Percentiles rank a stretch among this genome's conserved stretches.
Conservation (phyloP, 2,329 filamentous ascomycete genomes). For the Penicillium janthinellum region DNA sequence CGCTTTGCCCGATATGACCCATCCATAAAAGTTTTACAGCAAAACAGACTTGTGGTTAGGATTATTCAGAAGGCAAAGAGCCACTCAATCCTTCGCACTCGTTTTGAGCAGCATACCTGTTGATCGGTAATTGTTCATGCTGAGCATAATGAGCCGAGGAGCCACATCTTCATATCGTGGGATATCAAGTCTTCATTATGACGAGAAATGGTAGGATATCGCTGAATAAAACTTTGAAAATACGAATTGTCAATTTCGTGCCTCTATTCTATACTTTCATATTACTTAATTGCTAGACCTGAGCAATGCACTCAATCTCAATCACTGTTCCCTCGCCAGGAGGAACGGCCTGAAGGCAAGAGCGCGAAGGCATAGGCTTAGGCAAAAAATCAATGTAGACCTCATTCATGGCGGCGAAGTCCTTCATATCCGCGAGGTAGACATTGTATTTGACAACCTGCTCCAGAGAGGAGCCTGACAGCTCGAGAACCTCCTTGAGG, state of each 20-base stretch:
- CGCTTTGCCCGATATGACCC: too few relatives aligned
- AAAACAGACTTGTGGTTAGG: too few relatives aligned
- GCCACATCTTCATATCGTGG: too few relatives aligned
- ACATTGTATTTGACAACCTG: constrained; percentile 66
- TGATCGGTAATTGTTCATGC: too few relatives aligned
- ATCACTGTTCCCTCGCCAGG: constrained; percentile 47
- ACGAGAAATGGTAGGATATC: too few relatives aligned
- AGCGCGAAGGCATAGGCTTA: constrained; percentile 47
- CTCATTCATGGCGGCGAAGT: constrained; percentile 38
- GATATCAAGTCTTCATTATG: too few relatives aligned
- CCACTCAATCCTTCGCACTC: too few relatives aligned
- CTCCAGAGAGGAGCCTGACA: constrained; percentile 58
- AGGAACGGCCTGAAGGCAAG: constrained; percentile 45
- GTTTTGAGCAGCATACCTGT: too few relatives aligned
- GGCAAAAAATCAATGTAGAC: constrained; percentile 43
- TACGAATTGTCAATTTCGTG: background rate
- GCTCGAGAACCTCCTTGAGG: constrained; percentile 47
- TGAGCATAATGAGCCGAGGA: too few relatives aligned
- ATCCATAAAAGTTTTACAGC: too few relatives aligned
- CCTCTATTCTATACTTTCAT: background rate
- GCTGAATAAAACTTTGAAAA: too few relatives aligned
- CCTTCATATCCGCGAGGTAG: constrained; percentile 63
- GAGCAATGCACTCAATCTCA: constrained; percentile 51
- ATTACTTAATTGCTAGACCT: constrained; percentile 27
- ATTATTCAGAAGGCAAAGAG: too few relatives aligned